Evolutionary conservation across 805 yeast genomes (phyloP), one percentile per base, ranked within the genome.

Genomic region (Zygoascus flipseniorum): DNA sequence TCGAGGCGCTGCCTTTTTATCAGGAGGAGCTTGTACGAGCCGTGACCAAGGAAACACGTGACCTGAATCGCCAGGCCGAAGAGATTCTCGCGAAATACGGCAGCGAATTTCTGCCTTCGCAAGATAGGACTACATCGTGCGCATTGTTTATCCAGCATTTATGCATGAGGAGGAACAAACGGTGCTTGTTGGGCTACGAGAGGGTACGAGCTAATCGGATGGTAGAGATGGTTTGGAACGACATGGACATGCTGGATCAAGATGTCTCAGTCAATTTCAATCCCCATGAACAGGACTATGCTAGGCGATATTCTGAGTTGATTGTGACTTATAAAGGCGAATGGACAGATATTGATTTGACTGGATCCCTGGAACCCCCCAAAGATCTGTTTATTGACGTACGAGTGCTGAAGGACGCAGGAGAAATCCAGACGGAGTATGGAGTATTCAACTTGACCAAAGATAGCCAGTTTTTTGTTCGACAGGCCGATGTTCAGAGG

Each of bases 351-450:
- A 70, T 92, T 16, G 99, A 93, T 63, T 70, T 93, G 26, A 80
- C 92, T 31, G 98, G 97, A 0, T 81, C 87, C n/a, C 65, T 93
- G 59, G 86, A 79, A 20, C 99, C 99, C 0, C 98, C 99, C 1
- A 79, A 78, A 39, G 95, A 89, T 60, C 86, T 93, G 31, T 93
- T 92, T 61, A 86, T 92, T 9, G 99, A 92, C 63, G 98, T 93
- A 4, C 73, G 99, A 54, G 98, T 92, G 8, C 69, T 92, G 50
- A 86, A 86, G 65, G 95, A 92, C 62, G 97, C 96, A 0, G 99
- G 99, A 1, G 98, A 93, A 65, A 89, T 92, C 37, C 97, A 90
- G 65, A 93, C 99, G 0, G 99, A 92, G 66, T 92, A 92, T 62
- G 99, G 97, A 20, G 96, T 89, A 2, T 89, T 93, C 71, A 90